Conservation (phyloP, 495 filamentous ascomycete genomes). For the Aspergillus wentii region DNA sequence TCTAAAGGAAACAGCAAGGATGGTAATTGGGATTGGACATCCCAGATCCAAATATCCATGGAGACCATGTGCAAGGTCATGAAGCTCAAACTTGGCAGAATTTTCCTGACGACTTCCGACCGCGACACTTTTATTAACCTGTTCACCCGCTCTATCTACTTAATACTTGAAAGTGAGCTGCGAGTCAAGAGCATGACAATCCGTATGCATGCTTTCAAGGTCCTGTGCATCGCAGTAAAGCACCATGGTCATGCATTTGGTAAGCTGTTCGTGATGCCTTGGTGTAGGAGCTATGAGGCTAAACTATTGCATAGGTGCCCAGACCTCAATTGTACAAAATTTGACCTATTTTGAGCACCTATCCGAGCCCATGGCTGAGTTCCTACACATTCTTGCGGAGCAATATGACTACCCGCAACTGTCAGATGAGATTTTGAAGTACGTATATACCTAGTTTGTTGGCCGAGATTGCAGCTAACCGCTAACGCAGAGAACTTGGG, state of each 20-base stretch:
- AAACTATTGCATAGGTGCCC: conserved; percentile 60
- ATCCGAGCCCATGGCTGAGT: conserved; percentile 98
- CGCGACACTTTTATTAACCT: conserved; percentile 90
- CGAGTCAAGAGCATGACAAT: conserved; percentile 86
- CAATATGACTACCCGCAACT: conserved; percentile 98
- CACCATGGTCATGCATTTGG: conserved; percentile 97
- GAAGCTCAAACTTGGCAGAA: conserved; percentile 83
- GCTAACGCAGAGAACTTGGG: conserved; percentile 65
- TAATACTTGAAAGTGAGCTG: conserved; percentile 90
- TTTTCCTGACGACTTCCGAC: conserved; percentile 96
- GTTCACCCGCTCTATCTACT: conserved; percentile 89
- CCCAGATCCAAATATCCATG: conserved; percentile 81
- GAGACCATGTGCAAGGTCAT: conserved; percentile 95
- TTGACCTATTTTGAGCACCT: conserved; percentile 97
- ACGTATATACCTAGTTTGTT: conserved; percentile 1
- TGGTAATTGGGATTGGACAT: conserved; percentile 79
- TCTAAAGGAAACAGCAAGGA: conserved; percentile 64
- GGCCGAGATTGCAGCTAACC: neutral
- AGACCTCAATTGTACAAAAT: conserved; percentile 96
- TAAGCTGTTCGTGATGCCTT: conserved; percentile 31
- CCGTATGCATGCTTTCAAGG: conserved; percentile 95
- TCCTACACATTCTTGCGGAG: conserved; percentile 89
- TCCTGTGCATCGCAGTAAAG: conserved; percentile 93
- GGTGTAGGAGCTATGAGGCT: conserved; percentile 7
- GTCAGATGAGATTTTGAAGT: conserved; percentile 83